Evolutionary conservation across 306 rosid species (phyloP), one percentile per base, ranked within the genome.

Genomic region (Clitoria ternatea): DNA sequence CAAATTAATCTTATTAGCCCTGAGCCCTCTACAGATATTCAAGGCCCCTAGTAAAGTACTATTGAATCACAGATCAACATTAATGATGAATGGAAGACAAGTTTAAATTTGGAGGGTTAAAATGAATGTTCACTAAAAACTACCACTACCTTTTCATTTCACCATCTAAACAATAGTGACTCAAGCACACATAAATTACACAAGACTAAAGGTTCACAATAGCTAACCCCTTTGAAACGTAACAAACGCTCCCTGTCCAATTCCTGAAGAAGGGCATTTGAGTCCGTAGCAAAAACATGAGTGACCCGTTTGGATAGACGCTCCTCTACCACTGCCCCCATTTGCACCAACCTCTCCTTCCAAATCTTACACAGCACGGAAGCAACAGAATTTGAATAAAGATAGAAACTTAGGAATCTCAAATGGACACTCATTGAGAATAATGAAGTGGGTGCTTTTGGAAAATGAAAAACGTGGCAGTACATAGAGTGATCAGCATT

Each of bases 341-440:
- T 90, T 79, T 87, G 94, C 55, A 65, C 72, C 83, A 90, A 78
- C 70, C 88, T 85, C 82, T 85, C 88, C 92, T 87, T 88, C 98
- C 98, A 93, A 83, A 93, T 89, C 97, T 93, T 17, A 4, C 24
- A 50, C 35, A 56, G 14, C 9, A 32, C 3, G 27, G 45, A 69
- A 9, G 9, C 43, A 26, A 18, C 13, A 7, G 18, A 43, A 35
- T 10, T 6, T 4, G 24, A 63, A 66, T 42, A 78, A 62, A 32
- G 6, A 22, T 14, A 24, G 10, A 43, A 37, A 54, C 67, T 73
- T 50, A n/a, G 56, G 42, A 48, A 60, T 30, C 65, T 56, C 15
- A 59, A 59, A 68, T 7, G 64, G 1, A 15, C 6, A 48, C 33
- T 50, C 15, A 11, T 39, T n/a, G 53, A 40, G 40, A 57, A 42